These are phyloP conservation scores for Infundibulicybe gibba DNA, from an alignment of 768 basidiomycete genomes.

Conservation along the genomic window DNA sequence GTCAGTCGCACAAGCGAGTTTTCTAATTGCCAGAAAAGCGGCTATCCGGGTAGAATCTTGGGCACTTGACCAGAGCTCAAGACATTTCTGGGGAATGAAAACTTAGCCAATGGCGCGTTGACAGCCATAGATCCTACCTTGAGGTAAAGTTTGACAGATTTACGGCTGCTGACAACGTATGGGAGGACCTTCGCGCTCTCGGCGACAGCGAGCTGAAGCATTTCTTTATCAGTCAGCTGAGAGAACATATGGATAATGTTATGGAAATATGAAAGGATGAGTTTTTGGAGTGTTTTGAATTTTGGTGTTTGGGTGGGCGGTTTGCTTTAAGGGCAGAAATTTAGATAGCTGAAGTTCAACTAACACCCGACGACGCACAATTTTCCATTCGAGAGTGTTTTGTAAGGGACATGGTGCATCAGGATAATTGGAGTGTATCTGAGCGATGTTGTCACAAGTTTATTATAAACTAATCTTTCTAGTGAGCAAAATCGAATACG, in stretches of 20 bases:
- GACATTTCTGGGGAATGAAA: slow-evolving; percentile 57
- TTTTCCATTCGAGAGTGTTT: slow-evolving; percentile 77
- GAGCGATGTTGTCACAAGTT: slow-evolving; percentile 82
- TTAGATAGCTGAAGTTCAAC: slow-evolving; percentile 2
- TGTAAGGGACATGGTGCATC: slow-evolving; percentile 84
- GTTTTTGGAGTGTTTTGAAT: slow-evolving; percentile 80
- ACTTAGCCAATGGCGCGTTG: not conserved
- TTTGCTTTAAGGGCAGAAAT: slow-evolving; percentile 53
- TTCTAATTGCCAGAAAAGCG: slow-evolving; percentile 81
- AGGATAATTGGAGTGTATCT: slow-evolving; percentile 90
- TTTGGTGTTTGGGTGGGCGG: slow-evolving; percentile 77
- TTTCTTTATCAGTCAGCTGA: slow-evolving; percentile 67
- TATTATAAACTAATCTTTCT: slow-evolving; percentile 76
- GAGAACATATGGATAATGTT: slow-evolving; percentile 78
- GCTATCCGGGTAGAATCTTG: slow-evolving; percentile 81
- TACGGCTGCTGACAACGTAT: slow-evolving; percentile 81
- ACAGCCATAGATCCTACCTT: slow-evolving; percentile 48
- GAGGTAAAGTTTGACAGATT: slow-evolving; percentile 80
- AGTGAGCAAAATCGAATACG: slow-evolving; percentile 5
- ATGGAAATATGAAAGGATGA: slow-evolving; percentile 86
- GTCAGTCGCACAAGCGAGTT: slow-evolving; percentile 73
- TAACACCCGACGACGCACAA: slow-evolving; percentile 49
- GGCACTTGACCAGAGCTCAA: slow-evolving; percentile 80
- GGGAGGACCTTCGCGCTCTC: slow-evolving; percentile 91
- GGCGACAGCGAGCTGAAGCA: slow-evolving; percentile 64